Evolutionary conservation across 495 filamentous ascomycete genomes (phyloP).

Genomic region (Xylaria telfairii): DNA sequence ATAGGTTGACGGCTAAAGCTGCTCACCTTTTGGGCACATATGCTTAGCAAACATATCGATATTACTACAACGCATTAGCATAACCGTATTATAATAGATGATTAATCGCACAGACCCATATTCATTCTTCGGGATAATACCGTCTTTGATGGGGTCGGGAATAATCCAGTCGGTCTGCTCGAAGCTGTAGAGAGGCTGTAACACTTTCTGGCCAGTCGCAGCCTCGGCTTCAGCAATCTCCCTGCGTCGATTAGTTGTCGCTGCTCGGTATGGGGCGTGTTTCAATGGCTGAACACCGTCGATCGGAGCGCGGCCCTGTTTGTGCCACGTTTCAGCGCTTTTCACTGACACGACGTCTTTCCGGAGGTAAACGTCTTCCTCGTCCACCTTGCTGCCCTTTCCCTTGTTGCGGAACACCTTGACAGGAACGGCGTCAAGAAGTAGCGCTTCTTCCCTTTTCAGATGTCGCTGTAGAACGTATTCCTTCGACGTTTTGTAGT

Average conservation of each 20-base stretch:
- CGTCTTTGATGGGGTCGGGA: conserved; percentile 80
- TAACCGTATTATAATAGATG: not conserved
- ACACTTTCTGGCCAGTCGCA: conserved; percentile 77
- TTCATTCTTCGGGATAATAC: conserved; percentile 89
- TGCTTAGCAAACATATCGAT: conserved; percentile 93
- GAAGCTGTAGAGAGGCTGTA: conserved; percentile 82
- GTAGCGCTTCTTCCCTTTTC: conserved; percentile 88
- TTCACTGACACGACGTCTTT: conserved; percentile 84
- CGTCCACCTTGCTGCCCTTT: conserved; percentile 67
- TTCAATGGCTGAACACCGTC: conserved; percentile 79
- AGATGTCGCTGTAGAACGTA: conserved; percentile 88
- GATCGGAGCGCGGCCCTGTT: conserved; percentile 83
- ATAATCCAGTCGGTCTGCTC: conserved; percentile 96
- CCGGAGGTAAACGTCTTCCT: conserved; percentile 82
- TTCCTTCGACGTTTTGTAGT: conserved; percentile 83
- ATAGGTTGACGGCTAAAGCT: conserved; percentile 28
- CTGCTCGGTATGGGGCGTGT: conserved; percentile 85
- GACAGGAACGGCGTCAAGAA: conserved; percentile 69
- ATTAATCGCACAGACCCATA: conserved; percentile 62
- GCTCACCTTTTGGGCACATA: conserved; percentile 77
- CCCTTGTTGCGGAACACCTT: conserved; percentile 73
- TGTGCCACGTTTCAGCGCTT: conserved; percentile 96
- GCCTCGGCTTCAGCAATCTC: conserved; percentile 85
- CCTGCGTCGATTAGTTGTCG: conserved; percentile 84
- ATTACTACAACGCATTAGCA: conserved; percentile 55